Evolutionary conservation across 805 yeast genomes (phyloP).

Genomic region (Candida nemodendra): DNA sequence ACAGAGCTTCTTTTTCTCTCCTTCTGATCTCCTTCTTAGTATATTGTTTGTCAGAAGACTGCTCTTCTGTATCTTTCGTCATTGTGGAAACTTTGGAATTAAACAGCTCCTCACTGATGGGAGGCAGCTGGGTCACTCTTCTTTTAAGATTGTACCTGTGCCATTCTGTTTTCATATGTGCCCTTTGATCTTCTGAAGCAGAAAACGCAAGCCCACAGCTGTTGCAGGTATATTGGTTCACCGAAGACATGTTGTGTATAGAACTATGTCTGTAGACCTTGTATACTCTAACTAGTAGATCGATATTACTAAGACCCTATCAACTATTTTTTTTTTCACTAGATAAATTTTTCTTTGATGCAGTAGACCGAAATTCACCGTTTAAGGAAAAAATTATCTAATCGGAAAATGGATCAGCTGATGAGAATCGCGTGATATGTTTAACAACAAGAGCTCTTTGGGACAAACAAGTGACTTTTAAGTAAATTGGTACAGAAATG

Average conservation of each 20-base stretch:
- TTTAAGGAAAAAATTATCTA: too few species aligned
- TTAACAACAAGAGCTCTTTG: too few species aligned
- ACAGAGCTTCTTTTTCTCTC: constrained; percentile 47
- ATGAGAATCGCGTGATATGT: too few species aligned
- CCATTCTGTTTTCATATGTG: constrained; percentile 98
- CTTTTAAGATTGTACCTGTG: constrained; percentile 94
- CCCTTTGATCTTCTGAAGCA: constrained; percentile 80
- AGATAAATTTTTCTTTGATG: too few species aligned
- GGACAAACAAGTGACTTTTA: too few species aligned
- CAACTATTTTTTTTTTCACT: too few species aligned
- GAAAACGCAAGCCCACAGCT: constrained; percentile 83
- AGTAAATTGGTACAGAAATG: too few species aligned
- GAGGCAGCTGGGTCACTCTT: constrained; percentile 80
- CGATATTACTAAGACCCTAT: too few species aligned
- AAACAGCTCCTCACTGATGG: constrained; percentile 43
- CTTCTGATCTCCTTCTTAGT: constrained; percentile 52
- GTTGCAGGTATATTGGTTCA: constrained; percentile 61
- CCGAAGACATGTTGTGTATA: neutral
- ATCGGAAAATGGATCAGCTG: too few species aligned
- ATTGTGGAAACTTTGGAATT: constrained; percentile 27
- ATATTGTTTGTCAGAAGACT: constrained; percentile 27
- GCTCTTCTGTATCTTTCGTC: constrained; percentile 24
- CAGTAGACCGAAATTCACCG: too few species aligned
- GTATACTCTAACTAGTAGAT: too few species aligned
- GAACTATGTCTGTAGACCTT: too few species aligned